Evolutionary conservation across 148 eudicot genomes (phyloP).

Genomic region (Linanthus parryae): DNA sequence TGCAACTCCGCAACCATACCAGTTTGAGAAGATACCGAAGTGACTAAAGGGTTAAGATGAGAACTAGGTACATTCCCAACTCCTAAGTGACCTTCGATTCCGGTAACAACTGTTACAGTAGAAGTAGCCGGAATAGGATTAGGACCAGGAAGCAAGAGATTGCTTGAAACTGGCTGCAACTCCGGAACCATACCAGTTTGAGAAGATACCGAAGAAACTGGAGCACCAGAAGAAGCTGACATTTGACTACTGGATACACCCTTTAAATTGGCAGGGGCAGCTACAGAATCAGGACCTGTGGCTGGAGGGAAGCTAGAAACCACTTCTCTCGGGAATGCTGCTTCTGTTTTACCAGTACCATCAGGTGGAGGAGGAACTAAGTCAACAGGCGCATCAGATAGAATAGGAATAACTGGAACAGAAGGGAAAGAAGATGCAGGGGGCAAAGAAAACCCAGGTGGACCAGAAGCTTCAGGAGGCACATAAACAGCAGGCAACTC

Average conservation of each 20-base stretch:
- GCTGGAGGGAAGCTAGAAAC: conserved; percentile 11
- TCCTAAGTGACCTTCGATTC: conserved; percentile 20
- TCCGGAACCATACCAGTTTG: conserved; percentile 6
- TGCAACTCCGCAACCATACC: conserved; percentile 4
- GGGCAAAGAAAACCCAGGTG: not conserved
- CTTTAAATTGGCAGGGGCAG: conserved; percentile 12
- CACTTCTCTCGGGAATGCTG: conserved; percentile 16
- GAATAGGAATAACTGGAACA: conserved; percentile 15
- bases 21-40: conserved; percentile 8
- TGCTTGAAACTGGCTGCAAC: conserved; percentile 4
- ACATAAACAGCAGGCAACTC: conserved; percentile 29
- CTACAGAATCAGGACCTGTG: conserved; percentile 11
- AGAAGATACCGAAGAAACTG: conserved; percentile 10
- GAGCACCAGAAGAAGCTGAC: conserved; percentile 14
- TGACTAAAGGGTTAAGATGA: too few species aligned
- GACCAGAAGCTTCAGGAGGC: not conserved
- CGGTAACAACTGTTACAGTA: conserved; percentile 15
- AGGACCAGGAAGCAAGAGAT: conserved; percentile 27
- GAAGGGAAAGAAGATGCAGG: conserved; percentile 6
- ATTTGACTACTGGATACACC: conserved; percentile 13
- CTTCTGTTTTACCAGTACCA: conserved; percentile 25
- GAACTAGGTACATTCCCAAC: too few species aligned
- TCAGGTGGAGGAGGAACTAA: conserved; percentile 22
- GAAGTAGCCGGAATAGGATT: conserved; percentile 24
- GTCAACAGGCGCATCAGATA: not conserved